Evolutionary conservation across 306 rosid genomes (phyloP).

Genomic region (Vigna nakashimae): DNA sequence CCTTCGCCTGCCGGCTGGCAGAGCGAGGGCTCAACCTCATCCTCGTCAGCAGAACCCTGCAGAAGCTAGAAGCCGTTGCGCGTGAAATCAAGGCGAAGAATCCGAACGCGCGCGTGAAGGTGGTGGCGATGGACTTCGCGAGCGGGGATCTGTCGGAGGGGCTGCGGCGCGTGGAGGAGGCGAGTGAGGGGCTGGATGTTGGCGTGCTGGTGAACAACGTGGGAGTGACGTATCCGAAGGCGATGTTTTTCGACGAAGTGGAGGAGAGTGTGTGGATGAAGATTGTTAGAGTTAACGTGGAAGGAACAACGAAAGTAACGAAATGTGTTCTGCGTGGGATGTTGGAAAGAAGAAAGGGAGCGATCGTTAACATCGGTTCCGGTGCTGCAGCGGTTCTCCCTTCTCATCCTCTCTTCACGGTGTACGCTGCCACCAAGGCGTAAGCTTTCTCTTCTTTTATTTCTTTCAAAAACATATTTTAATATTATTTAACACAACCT

Average conservation of each 20-base stretch:
- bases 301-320: constrained; percentile 64
- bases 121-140: constrained; percentile 60
- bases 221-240: constrained; percentile 69
- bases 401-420: constrained; percentile 80
- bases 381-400: constrained; percentile 77
- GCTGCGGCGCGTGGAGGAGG: constrained; percentile 46
- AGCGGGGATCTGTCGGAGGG: constrained; percentile 41
- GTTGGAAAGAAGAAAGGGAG: constrained; percentile 68
- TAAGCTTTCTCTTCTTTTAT: constrained; percentile 41
- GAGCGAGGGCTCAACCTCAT: constrained; percentile 57
- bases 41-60: constrained; percentile 62
- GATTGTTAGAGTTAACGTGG: constrained; percentile 68
- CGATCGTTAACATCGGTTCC: constrained; percentile 74
- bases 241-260: constrained; percentile 71
- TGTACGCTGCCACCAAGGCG: constrained; percentile 92
- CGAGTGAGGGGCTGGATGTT: constrained; percentile 45
- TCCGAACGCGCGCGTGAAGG: constrained; percentile 46
- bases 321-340: constrained; percentile 60
- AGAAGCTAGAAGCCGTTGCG: constrained; percentile 61
- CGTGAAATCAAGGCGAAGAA: constrained; percentile 43
- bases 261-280: constrained; percentile 68
- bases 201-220: constrained; percentile 75
- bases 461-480: too few species aligned
- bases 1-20: constrained; percentile 47
- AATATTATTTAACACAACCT: too few species aligned